These are phyloP conservation scores for Triticum urartu DNA, from an alignment of 176 grass and related monocot species.

Conservation along the genomic window DNA sequence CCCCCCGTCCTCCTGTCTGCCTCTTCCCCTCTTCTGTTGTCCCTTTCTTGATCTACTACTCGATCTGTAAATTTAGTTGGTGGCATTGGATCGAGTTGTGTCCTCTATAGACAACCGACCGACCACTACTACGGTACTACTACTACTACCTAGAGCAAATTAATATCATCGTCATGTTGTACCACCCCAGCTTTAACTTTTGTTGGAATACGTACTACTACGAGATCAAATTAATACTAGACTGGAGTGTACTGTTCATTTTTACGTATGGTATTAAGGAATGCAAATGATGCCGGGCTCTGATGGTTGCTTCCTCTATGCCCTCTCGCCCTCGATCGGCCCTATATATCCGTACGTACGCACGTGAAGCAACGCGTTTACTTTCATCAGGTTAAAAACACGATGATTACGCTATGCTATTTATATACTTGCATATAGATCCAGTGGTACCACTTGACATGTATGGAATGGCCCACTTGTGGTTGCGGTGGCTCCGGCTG, in stretches of 20 bases:
- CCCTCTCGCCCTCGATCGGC: neutral
- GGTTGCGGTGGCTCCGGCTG: neutral
- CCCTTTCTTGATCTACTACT: neutral
- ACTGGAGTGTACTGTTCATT: neutral
- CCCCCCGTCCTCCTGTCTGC: neutral
- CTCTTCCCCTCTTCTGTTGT: neutral
- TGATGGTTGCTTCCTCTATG: slow-evolving; percentile 9
- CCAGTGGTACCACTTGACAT: neutral
- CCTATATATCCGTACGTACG: slow-evolving; percentile 29
- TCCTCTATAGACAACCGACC: slow-evolving; percentile 84
- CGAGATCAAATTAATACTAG: slow-evolving; percentile 16
- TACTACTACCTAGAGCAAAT: slow-evolving; percentile 44
- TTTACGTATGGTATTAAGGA: slow-evolving; percentile 10
- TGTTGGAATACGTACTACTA: slow-evolving; percentile 26
- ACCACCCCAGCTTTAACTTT: slow-evolving; percentile 42
- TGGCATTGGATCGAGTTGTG: slow-evolving; percentile 83
- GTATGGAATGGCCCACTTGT: neutral
- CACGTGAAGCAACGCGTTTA: slow-evolving; percentile 46
- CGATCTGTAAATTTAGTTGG: slow-evolving; percentile 60
- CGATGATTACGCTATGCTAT: neutral
- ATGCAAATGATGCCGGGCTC: neutral
- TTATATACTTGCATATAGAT: neutral
- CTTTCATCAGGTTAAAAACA: neutral
- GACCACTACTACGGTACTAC: slow-evolving; percentile 59
- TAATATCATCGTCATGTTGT: slow-evolving; percentile 27